A percentile compares a stretch with the other conserved stretches of the same genome.
These are phyloP conservation scores for Eucalyptus urophylla DNA, from an alignment of 345 rosid genomes.

Conservation along the genomic window DNA sequence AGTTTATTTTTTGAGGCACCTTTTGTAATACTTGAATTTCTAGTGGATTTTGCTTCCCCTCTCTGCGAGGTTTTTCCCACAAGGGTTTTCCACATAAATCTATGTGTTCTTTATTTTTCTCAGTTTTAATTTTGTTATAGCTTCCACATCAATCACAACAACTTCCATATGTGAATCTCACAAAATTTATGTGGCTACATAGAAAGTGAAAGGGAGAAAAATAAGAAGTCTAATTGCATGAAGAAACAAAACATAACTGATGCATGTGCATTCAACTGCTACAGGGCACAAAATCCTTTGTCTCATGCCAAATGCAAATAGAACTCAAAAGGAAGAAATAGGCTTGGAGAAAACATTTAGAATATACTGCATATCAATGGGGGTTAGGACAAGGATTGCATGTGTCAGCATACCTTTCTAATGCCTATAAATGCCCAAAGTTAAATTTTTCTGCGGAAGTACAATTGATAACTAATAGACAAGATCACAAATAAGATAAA, in stretches of 20 bases:
- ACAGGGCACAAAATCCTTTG: not conserved
- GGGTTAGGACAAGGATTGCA: not conserved
- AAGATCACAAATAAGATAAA: not conserved
- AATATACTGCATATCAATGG: not conserved
- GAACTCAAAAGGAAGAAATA: not conserved
- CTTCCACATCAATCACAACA: too few species aligned
- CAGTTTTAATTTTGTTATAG: too few species aligned
- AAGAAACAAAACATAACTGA: not conserved
- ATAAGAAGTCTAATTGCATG: not conserved
- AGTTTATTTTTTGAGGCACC: too few species aligned
- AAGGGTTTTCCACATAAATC: too few species aligned
- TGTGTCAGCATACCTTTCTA: not conserved
- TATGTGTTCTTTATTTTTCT: too few species aligned
- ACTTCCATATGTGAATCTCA: not conserved
- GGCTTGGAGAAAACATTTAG: not conserved
- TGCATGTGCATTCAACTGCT: not conserved
- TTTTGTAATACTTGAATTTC: too few species aligned
- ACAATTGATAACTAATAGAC: not conserved
- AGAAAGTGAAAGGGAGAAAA: not conserved
- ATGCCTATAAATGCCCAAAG: not conserved
- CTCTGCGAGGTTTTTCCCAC: fast-evolving
- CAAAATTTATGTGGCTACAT: not conserved
- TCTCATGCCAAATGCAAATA: not conserved
- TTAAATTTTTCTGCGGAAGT: not conserved
- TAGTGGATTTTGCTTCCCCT: too few species aligned